phyloP scores from a whole-genome alignment of 768 basidiomycete species.

The Collybia sordida region DNA sequence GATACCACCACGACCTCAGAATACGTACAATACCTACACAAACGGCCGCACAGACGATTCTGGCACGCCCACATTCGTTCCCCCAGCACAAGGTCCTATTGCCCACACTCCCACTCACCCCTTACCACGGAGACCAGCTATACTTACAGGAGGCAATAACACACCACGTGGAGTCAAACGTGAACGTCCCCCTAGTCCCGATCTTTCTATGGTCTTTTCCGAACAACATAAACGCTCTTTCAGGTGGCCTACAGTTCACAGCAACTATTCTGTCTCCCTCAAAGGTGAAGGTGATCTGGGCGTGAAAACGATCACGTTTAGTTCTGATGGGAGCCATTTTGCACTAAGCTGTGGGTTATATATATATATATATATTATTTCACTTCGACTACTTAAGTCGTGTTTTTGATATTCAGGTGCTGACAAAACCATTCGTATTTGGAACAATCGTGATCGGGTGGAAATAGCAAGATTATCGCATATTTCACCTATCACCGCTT shows the following conservation, averaged over 20 bases:
- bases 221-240: slow-evolving; percentile 30
- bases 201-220: slow-evolving; percentile 6
- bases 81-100: slow-evolving; percentile 1
- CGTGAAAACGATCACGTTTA: slow-evolving; percentile 49
- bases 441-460: slow-evolving; percentile 43
- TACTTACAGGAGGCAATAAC: slow-evolving; percentile 4
- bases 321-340: slow-evolving; percentile 51
- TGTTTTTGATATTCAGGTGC: slow-evolving; percentile 34
- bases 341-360: slow-evolving; percentile 54
- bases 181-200: slow-evolving; percentile 24
- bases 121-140: slow-evolving; percentile 31
- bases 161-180: slow-evolving; percentile 37
- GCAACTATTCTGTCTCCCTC: slow-evolving; percentile 34
- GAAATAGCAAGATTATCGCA: slow-evolving; percentile 62
- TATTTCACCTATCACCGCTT: slow-evolving; percentile 44
- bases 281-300: slow-evolving; percentile 47
- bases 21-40: not conserved
- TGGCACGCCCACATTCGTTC: no score
- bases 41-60: no score
- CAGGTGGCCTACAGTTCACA: slow-evolving; percentile 49
- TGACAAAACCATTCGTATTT: slow-evolving; percentile 64
- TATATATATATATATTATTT: not conserved
- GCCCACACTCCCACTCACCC: slow-evolving; percentile 21
- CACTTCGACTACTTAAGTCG: slow-evolving; percentile 3
- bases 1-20: not conserved